A percentile compares a stretch with the other conserved stretches of the same genome.
Evolutionary conservation across 2,329 filamentous ascomycete genomes (phyloP).

Genomic region (Alternaria incomplexa): DNA sequence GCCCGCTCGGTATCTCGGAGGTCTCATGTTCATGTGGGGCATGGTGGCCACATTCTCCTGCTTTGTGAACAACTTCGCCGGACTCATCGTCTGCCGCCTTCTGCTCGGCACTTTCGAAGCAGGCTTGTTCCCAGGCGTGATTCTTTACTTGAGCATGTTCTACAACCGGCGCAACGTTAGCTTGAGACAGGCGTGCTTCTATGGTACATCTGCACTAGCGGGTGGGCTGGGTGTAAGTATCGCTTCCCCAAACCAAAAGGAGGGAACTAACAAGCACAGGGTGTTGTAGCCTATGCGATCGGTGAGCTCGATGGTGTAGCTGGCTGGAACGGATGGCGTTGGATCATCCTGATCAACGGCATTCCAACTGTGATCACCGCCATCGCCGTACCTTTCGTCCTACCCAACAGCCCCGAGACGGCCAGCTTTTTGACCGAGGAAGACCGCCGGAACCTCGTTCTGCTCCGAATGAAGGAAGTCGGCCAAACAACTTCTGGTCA

Average conservation of each 20-base stretch:
- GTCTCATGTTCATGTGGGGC: constrained; percentile 33
- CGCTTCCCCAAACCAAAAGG: too few species aligned
- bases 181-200: constrained; percentile 59
- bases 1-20: constrained; percentile 32
- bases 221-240: constrained; percentile 56
- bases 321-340: constrained; percentile 34
- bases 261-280: neutral
- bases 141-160: constrained; percentile 35
- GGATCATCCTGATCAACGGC: constrained; percentile 43
- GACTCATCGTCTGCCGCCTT: constrained; percentile 34
- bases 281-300: constrained; percentile 37
- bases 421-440: constrained; percentile 42
- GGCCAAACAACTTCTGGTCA: constrained; percentile 55
- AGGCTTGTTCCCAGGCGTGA: constrained; percentile 35
- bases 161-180: constrained; percentile 53
- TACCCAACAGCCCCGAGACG: constrained; percentile 56
- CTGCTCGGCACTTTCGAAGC: constrained; percentile 40
- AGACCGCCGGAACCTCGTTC: constrained; percentile 28
- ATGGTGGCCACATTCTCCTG: constrained; percentile 28
- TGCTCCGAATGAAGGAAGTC: constrained; percentile 47
- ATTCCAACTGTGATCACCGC: constrained; percentile 45
- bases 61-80: constrained; percentile 35
- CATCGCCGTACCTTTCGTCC: constrained; percentile 55
- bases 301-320: constrained; percentile 30
- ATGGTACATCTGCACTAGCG: constrained; percentile 60